Percentiles rank a stretch among this genome's conserved stretches.
These are phyloP conservation scores for Sporobolomyces phaffii DNA, from an alignment of 768 basidiomycete genomes.

Conservation along the genomic window DNA sequence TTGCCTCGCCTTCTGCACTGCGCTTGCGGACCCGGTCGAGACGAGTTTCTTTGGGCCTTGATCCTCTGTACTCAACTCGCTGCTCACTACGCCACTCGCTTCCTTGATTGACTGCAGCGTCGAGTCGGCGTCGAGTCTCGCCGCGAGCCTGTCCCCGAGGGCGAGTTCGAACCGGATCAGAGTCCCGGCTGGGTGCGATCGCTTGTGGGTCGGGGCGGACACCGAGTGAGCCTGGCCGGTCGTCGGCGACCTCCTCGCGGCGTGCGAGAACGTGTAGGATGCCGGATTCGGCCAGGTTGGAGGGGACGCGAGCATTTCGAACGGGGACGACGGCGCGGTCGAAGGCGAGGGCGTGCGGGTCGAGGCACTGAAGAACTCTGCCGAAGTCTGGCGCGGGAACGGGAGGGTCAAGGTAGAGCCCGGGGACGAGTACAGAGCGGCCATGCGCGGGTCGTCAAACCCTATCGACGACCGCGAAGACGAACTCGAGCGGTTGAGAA, in stretches of 20 bases:
- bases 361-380: background rate
- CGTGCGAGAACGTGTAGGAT: conserved; percentile 4
- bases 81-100: conserved; percentile 7
- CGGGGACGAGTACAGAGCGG: background rate
- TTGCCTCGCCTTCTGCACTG: conserved; percentile 25
- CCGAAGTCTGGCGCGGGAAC: conserved; percentile 1
- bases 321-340: background rate
- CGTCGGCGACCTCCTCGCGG: background rate
- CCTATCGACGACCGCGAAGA: background rate
- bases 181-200: too few relatives aligned
- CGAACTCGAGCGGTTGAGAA: background rate
- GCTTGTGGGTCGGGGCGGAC: background rate
- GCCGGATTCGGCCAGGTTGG: conserved; percentile 10
- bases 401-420: background rate
- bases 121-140: conserved; percentile 4
- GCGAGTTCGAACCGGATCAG: conserved; percentile 20
- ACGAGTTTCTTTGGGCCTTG: background rate
- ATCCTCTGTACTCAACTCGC: background rate
- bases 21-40: conserved; percentile 1
- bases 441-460: background rate
- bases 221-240: background rate
- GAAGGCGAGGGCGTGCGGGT: background rate
- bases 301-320: background rate
- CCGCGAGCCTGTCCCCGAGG: conserved; percentile 22
- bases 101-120: background rate